Evolutionary conservation across 2,329 filamentous ascomycete genomes (phyloP).

Genomic region (Cryphonectria naterciae): DNA sequence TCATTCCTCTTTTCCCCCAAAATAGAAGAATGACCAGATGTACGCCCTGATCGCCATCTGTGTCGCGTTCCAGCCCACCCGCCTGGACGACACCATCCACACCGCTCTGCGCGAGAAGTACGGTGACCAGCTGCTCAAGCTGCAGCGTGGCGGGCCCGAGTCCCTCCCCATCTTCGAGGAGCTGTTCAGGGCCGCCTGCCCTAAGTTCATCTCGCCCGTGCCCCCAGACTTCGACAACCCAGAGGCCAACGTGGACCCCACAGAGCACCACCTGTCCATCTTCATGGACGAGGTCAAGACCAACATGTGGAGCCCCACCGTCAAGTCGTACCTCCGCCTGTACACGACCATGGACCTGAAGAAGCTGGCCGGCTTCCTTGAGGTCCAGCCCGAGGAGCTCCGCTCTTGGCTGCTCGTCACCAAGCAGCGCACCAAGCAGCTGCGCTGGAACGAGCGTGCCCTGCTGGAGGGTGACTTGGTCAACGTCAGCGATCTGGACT

Average conservation of each 20-base stretch:
- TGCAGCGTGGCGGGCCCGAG: slow-evolving; percentile 95
- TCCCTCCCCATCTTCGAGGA: slow-evolving; percentile 97
- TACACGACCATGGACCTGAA: slow-evolving; percentile 99
- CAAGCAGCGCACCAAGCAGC: slow-evolving; percentile 97
- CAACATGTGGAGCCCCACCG: slow-evolving; percentile 96
- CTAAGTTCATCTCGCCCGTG: slow-evolving; percentile 98
- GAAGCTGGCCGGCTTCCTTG: slow-evolving; percentile 96
- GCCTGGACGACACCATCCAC: slow-evolving; percentile 98
- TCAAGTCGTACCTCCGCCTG: slow-evolving; percentile 97
- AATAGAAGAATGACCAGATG: slow-evolving; percentile 97
- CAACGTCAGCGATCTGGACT: slow-evolving; percentile 94
- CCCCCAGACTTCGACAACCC: slow-evolving; percentile 98
- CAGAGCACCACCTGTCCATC: slow-evolving; percentile 94
- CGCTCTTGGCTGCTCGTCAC: slow-evolving; percentile 93
- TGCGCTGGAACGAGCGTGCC: slow-evolving; percentile 89
- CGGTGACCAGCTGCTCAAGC: slow-evolving; percentile 94
- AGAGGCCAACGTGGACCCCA: slow-evolving; percentile 90
- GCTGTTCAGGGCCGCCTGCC: slow-evolving; percentile 96
- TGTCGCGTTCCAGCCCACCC: slow-evolving; percentile 95
- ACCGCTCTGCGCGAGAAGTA: slow-evolving; percentile 98
- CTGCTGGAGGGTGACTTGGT: slow-evolving; percentile 90
- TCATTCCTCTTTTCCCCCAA: no score
- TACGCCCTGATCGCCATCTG: slow-evolving; percentile 98
- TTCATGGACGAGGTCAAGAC: slow-evolving; percentile 99
- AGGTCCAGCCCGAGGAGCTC: slow-evolving; percentile 94